These are phyloP conservation scores for Huiozyma sinensis DNA, from an alignment of 805 yeast species.

Conservation along the genomic window DNA sequence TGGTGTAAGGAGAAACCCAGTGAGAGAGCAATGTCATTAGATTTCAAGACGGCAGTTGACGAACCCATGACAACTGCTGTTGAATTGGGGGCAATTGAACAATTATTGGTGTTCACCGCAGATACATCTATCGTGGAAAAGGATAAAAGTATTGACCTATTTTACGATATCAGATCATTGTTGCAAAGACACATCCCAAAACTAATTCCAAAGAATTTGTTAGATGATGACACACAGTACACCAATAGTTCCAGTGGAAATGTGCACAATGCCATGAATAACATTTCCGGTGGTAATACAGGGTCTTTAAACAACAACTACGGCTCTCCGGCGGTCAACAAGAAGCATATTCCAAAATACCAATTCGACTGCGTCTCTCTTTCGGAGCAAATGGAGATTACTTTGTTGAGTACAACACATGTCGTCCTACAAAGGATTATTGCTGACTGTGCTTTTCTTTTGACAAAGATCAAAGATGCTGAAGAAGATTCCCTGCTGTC, in stretches of 20 bases:
- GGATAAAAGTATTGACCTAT: constrained; percentile 34
- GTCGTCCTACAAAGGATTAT: constrained; percentile 46
- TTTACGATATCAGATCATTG: constrained; percentile 56
- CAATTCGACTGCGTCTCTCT: constrained; percentile 9
- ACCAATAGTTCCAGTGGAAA: constrained; percentile 1
- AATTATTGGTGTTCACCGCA: constrained; percentile 48
- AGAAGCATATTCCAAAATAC: background rate
- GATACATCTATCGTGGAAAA: constrained; percentile 36
- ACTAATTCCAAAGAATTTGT: constrained; percentile 40
- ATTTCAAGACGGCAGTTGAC: constrained; percentile 46
- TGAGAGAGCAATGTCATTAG: constrained; percentile 35
- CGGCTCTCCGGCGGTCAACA: background rate
- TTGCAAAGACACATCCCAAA: constrained; percentile 59
- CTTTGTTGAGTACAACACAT: constrained; percentile 36
- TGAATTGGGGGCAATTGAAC: constrained; percentile 61
- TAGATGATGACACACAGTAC: constrained; percentile 28
- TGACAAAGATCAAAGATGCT: constrained; percentile 57
- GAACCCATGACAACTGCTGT: constrained; percentile 49
- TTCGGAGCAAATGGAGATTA: constrained; percentile 20
- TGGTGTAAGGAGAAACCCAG: constrained; percentile 51
- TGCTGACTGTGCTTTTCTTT: constrained; percentile 51
- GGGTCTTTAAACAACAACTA: background rate
- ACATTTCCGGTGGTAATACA: background rate
- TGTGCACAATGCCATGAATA: background rate
- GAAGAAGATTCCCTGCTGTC: constrained; percentile 66